Evolutionary conservation across 1,284 basidiomycete genomes (phyloP).

Genomic region (Athelia psychrophila): DNA sequence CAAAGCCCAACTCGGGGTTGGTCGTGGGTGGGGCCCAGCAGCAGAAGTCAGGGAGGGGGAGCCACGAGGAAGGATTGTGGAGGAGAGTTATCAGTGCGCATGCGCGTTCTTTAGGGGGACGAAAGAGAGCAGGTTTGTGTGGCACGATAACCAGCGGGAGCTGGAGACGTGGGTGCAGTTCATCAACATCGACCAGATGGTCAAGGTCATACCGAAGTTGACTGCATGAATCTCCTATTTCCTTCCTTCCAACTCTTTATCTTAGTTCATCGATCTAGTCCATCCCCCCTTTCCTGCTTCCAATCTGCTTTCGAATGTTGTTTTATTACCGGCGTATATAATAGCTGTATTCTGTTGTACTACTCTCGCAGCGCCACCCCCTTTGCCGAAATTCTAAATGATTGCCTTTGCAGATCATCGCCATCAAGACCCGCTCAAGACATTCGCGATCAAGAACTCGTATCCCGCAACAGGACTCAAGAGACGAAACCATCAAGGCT

Average conservation of each 20-base stretch:
- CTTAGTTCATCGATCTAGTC: background rate
- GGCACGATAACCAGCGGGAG: constrained; percentile 61
- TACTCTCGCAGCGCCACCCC: no score
- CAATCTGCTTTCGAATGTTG: background rate
- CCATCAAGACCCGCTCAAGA: background rate
- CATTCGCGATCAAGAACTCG: background rate
- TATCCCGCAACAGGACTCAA: no score
- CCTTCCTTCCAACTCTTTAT: no score
- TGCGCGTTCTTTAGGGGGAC: constrained; percentile 71
- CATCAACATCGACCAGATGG: constrained; percentile 75
- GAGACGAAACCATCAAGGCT: background rate
- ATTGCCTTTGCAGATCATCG: no score
- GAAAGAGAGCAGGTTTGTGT: constrained; percentile 63
- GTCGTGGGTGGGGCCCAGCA: constrained; percentile 29
- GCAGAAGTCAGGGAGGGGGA: no score
- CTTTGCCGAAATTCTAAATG: no score
- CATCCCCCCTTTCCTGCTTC: background rate
- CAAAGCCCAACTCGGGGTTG: constrained; percentile 66
- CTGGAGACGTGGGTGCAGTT: constrained; percentile 78
- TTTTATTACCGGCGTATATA: no score
- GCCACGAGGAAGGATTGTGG: constrained; percentile 41
- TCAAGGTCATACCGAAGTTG: constrained; percentile 72
- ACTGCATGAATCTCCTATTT: constrained; percentile 39
- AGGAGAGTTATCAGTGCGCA: constrained; percentile 72
- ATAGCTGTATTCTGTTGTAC: no score